Conservation (phyloP, 331 rosid genomes). For the Acacia pycnantha region DNA sequence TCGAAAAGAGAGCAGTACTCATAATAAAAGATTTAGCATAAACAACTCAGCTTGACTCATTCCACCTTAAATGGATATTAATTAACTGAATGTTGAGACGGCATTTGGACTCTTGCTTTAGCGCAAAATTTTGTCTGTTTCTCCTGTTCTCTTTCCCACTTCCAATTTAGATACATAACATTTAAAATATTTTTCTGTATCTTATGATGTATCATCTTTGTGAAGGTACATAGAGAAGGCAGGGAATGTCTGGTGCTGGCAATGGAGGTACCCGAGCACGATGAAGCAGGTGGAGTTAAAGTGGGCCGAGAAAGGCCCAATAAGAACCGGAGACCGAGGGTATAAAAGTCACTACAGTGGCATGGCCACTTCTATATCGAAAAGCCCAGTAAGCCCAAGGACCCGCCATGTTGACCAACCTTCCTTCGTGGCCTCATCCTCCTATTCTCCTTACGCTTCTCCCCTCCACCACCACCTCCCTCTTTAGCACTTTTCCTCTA, state of each 20-base stretch:
- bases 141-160: background rate
- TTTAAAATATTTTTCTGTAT: background rate
- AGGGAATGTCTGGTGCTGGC: constrained; percentile 52
- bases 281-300: constrained; percentile 64
- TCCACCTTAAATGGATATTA: background rate
- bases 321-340: constrained; percentile 46
- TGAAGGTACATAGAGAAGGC: constrained; percentile 77
- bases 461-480: constrained; percentile 53
- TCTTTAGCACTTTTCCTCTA: constrained; percentile 29
- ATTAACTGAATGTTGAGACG: background rate
- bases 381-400: constrained; percentile 31
- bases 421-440: constrained; percentile 47
- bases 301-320: constrained; percentile 88
- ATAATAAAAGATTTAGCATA: background rate
- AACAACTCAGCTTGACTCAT: background rate
- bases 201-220: too few species aligned
- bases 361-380: constrained; percentile 28
- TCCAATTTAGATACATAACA: background rate
- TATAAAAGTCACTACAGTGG: constrained; percentile 24
- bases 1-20: background rate
- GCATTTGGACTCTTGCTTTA: constrained; percentile 29
- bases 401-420: constrained; percentile 24
- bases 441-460: constrained; percentile 54
- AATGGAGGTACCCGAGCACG: constrained; percentile 52
- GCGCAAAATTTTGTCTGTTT: background rate